Evolutionary conservation across 2,329 filamentous ascomycete genomes (phyloP).

Genomic region (Akanthomyces dipterigenus): DNA sequence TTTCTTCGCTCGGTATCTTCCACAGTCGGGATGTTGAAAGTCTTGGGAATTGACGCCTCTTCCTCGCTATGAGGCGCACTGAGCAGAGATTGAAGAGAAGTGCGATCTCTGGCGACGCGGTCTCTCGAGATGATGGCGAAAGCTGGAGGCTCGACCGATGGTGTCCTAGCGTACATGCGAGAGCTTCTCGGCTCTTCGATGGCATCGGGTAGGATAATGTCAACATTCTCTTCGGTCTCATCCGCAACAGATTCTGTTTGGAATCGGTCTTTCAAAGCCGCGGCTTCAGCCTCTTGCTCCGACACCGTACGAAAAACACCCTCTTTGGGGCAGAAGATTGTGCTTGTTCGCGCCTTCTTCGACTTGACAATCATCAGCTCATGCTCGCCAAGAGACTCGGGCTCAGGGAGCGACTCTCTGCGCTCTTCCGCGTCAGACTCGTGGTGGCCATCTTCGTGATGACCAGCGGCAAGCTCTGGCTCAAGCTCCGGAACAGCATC

Average conservation of each 20-base stretch:
- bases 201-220: conserved; percentile 16
- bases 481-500: conserved; percentile 16
- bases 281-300: conserved; percentile 45
- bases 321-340: conserved; percentile 54
- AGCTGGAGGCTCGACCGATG: conserved; percentile 56
- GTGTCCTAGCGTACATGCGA: conserved; percentile 48
- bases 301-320: conserved; percentile 58
- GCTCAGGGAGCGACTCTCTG: conserved; percentile 14
- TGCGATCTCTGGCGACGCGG: conserved; percentile 45
- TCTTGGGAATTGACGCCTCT: conserved; percentile 27
- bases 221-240: conserved; percentile 20
- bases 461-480: conserved; percentile 5
- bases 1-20: conserved; percentile 12
- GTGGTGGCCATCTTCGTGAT: background rate
- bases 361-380: conserved; percentile 20
- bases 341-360: conserved; percentile 39
- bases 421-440: conserved; percentile 11
- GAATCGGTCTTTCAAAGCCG: conserved; percentile 30
- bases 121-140: conserved; percentile 51
- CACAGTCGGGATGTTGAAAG: conserved; percentile 37
- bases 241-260: conserved; percentile 21
- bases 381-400: conserved; percentile 2
- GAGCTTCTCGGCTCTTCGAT: conserved; percentile 27
- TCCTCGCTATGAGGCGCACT: conserved; percentile 43
- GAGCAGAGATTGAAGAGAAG: conserved; percentile 55